Evolutionary conservation across 2,329 filamentous ascomycete species (phyloP).

Genomic region (Colletotrichum sp.): DNA sequence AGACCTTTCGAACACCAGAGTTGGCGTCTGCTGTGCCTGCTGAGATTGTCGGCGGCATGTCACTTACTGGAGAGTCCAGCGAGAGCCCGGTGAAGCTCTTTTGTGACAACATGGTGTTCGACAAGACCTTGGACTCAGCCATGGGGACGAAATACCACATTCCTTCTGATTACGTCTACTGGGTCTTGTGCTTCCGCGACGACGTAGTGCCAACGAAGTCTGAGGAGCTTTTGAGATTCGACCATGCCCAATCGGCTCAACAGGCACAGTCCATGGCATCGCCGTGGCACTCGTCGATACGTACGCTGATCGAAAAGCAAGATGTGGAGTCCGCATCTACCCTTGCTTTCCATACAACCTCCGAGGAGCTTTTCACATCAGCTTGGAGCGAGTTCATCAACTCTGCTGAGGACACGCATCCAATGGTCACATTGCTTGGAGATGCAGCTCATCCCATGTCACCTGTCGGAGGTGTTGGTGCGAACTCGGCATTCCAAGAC

Average conservation of each 20-base stretch:
- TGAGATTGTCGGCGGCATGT: slow-evolving; percentile 26
- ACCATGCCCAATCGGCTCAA: not conserved
- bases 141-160: not conserved
- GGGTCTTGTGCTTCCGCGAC: slow-evolving; percentile 29
- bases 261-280: not conserved
- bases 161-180: slow-evolving; percentile 37
- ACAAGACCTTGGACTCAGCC: not conserved
- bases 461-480: slow-evolving; percentile 9
- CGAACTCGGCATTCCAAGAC: slow-evolving; percentile 12
- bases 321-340: not conserved
- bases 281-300: not conserved
- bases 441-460: slow-evolving; percentile 20
- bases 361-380: not conserved
- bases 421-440: slow-evolving; percentile 10
- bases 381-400: not conserved
- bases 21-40: slow-evolving; percentile 22
- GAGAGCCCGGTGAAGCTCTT: slow-evolving; percentile 17
- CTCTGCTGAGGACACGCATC: not conserved
- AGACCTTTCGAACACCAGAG: slow-evolving; percentile 35
- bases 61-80: slow-evolving; percentile 23
- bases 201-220: not conserved
- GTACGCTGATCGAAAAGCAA: not conserved
- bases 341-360: not conserved
- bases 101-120: slow-evolving; percentile 19
- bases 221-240: not conserved